These are phyloP conservation scores for Aspergillus oerlinghausenensis DNA, from an alignment of 2,329 filamentous ascomycete species.

Conservation along the genomic window DNA sequence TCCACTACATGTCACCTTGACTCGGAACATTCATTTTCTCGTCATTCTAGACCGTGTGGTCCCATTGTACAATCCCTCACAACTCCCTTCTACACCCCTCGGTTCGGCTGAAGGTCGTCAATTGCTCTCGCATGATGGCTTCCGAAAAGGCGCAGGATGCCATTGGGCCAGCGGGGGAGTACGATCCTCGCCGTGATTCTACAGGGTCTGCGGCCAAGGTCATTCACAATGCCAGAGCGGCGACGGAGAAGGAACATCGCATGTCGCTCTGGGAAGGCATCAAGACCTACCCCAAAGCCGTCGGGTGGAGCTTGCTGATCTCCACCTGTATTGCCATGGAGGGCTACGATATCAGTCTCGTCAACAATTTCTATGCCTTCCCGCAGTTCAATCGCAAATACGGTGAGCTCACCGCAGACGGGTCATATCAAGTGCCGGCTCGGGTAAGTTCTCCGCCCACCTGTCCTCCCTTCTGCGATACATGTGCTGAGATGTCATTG, in stretches of 20 bases:
- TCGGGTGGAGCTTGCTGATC: conserved; percentile 77
- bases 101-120: neutral
- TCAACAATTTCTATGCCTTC: conserved; percentile 70
- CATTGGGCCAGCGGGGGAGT: conserved; percentile 21
- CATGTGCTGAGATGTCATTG: conserved; percentile 12
- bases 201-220: conserved; percentile 28
- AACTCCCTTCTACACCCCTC: neutral
- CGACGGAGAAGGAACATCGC: conserved; percentile 49
- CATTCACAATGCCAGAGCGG: conserved; percentile 39
- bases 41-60: neutral
- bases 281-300: conserved; percentile 79
- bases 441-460: conserved; percentile 23
- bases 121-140: conserved; percentile 17
- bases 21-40: neutral
- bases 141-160: conserved; percentile 25
- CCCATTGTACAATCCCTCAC: neutral
- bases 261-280: conserved; percentile 75
- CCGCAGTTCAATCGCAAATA: conserved; percentile 40
- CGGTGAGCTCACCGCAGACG: conserved; percentile 28
- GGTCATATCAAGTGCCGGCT: conserved; percentile 37
- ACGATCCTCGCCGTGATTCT: conserved; percentile 12
- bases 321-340: conserved; percentile 93
- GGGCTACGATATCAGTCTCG: conserved; percentile 75
- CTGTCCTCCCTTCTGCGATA: neutral
- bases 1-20: neutral